Evolutionary conservation across 2,329 filamentous ascomycete species (phyloP).

Genomic region (Exophiala alcalophila): DNA sequence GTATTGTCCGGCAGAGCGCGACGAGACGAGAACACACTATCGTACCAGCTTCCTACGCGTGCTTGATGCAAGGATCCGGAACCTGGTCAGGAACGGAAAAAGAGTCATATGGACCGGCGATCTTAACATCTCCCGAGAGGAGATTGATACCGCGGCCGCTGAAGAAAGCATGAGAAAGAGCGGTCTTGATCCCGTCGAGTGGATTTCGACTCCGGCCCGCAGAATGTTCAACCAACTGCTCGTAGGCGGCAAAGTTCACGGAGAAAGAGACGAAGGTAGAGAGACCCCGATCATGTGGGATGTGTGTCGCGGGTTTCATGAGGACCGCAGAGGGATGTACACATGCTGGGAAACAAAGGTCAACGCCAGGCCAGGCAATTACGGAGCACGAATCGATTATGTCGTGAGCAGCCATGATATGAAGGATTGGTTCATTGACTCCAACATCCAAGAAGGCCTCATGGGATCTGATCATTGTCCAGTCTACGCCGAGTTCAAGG

Average conservation of each 20-base stretch:
- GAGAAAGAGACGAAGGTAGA: conserved; percentile 64
- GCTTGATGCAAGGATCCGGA: conserved; percentile 79
- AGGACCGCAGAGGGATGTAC: conserved; percentile 81
- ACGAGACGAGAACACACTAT: conserved; percentile 79
- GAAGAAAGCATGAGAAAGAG: conserved; percentile 70
- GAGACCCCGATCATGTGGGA: conserved; percentile 76
- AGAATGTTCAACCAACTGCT: conserved; percentile 84
- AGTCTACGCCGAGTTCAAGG: conserved; percentile 73
- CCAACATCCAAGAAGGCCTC: conserved; percentile 88
- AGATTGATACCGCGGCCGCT: conserved; percentile 73
- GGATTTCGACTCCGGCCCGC: conserved; percentile 67
- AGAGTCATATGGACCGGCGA: conserved; percentile 83
- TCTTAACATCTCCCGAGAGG: conserved; percentile 70
- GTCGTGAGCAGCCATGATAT: conserved; percentile 78
- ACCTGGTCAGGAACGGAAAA: conserved; percentile 76
- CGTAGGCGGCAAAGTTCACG: conserved; percentile 65
- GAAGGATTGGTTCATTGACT: conserved; percentile 72
- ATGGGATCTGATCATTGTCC: conserved; percentile 97
- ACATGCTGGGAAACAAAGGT: conserved; percentile 96
- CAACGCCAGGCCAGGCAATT: conserved; percentile 94
- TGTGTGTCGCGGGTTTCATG: conserved; percentile 77
- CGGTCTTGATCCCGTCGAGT: conserved; percentile 66
- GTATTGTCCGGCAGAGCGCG: conserved; percentile 86
- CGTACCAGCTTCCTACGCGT: conserved; percentile 75
- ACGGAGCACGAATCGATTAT: conserved; percentile 90